A percentile compares a stretch with the other conserved stretches of the same genome.
Conservation (phyloP, 257 asterid genomes). For the Cinchona pubescens region DNA sequence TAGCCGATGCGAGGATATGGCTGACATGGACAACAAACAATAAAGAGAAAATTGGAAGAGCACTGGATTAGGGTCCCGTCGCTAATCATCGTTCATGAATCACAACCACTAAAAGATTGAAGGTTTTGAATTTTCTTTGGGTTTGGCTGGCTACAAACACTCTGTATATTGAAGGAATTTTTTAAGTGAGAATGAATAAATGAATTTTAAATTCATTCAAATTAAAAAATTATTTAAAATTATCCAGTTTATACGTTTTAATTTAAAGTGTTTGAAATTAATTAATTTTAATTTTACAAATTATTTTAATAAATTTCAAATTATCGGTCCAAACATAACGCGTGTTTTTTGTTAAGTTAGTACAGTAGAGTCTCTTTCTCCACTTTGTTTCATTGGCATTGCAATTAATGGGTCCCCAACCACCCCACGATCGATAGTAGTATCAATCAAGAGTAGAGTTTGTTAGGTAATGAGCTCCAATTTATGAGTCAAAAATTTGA, state of each 20-base stretch:
- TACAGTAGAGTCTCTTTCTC: not conserved
- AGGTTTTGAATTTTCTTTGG: not conserved
- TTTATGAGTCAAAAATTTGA: slow-evolving; percentile 1
- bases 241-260: too few relatives aligned
- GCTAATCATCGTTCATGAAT: not conserved
- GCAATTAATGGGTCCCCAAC: not conserved
- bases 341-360: not conserved
- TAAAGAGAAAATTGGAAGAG: not conserved
- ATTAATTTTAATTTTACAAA: too few relatives aligned
- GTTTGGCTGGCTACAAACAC: not conserved
- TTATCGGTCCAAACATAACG: too few relatives aligned
- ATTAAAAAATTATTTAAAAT: too few relatives aligned
- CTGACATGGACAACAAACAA: not conserved
- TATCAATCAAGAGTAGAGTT: not conserved
- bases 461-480: slow-evolving; percentile 18
- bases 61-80: not conserved
- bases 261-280: too few relatives aligned
- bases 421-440: not conserved
- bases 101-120: not conserved
- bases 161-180: too few relatives aligned
- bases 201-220: too few relatives aligned
- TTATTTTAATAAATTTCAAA: too few relatives aligned
- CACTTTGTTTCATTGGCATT: not conserved
- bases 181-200: too few relatives aligned
- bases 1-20: not conserved